Base-by-base conservation (phyloP, 768 basidiomycete genomes). In the Boletus rubescentipes region DNA sequence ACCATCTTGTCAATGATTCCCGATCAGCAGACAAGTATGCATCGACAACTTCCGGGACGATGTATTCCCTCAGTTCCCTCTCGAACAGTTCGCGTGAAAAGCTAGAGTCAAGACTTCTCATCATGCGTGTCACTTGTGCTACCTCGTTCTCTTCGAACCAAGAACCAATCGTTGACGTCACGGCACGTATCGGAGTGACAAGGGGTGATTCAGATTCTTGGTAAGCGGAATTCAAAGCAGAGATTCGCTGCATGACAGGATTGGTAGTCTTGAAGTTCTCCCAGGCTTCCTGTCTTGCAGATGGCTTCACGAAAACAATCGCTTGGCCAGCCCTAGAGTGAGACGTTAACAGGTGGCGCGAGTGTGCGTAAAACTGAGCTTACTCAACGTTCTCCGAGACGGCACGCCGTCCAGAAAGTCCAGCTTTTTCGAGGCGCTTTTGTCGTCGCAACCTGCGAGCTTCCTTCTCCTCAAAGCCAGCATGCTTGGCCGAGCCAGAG, bases 91-190 rank as follows among this genome's bases (percentile, higher is more conserved):
- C 97, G 65, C 87, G 82, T 51, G 81, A 86, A 73, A 97, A 99
- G 26, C 72, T 68, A 5, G 97, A 93, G 69, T 99, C 97, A 66
- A 98, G 77, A n/a, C 76, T 68, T 69, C 86, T 90, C 84, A 98
- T 91, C 66, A 86, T 72, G 55, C 91, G 81, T 64, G 88, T 85
- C 30, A 98, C 96, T 69, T 91, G 90, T n/a, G 97, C 97, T 42
- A 89, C 94, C 76, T 99, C 97, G 66, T 91, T 99, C 76, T 99
- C 97, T 54, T 98, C 96, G 63, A 93, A 93, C 86, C 89, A 92
- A 3, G 87, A 84, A 3, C 91, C 93, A 46, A 99, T 79, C 0
- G 88, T 89, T 39, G 86, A 79, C 2, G 94, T 95, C 46, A 97
- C 87, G 8, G 82, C 79, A 36, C 97, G 89, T 51, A 97, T 66